phyloP scores from a whole-genome alignment of 352 stramenopile genomes.

The Phytophthora citricola region DNA sequence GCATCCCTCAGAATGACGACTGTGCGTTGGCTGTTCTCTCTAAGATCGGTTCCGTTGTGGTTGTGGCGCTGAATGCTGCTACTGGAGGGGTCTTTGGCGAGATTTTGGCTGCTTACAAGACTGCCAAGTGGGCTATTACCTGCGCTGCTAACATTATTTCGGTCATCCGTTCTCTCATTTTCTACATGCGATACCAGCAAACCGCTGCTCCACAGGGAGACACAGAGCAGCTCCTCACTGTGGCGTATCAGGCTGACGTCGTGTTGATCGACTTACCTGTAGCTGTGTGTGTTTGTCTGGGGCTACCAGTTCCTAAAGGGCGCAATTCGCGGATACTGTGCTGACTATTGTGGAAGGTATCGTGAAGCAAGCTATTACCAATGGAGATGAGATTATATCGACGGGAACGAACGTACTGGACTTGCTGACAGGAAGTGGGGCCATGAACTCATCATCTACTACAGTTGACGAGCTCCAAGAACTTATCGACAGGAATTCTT shows the following conservation, averaged over 20 bases:
- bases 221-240: background rate
- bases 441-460: constrained; percentile 6
- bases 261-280: constrained; percentile 2
- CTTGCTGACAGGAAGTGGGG: constrained; percentile 6
- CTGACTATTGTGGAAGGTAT: constrained; percentile 16
- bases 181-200: constrained; percentile 13
- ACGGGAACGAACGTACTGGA: constrained; percentile 10
- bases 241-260: background rate
- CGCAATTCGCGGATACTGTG: constrained; percentile 11
- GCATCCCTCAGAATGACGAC: constrained; percentile 53
- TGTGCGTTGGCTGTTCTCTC: constrained; percentile 42
- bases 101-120: constrained; percentile 20
- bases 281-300: constrained; percentile 15
- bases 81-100: constrained; percentile 38
- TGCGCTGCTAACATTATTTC: constrained; percentile 19
- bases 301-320: background rate
- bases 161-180: constrained; percentile 17
- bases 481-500: constrained; percentile 28
- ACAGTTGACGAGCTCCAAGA: constrained; percentile 16
- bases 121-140: constrained; percentile 8
- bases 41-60: constrained; percentile 35
- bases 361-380: constrained; percentile 25
- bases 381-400: constrained; percentile 21
- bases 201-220: background rate
- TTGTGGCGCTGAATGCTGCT: constrained; percentile 32